Evolutionary conservation across 192 early-diverging fungal species (phyloP), one percentile per base, ranked within the genome.

Genomic region (Coemansia sp.): DNA sequence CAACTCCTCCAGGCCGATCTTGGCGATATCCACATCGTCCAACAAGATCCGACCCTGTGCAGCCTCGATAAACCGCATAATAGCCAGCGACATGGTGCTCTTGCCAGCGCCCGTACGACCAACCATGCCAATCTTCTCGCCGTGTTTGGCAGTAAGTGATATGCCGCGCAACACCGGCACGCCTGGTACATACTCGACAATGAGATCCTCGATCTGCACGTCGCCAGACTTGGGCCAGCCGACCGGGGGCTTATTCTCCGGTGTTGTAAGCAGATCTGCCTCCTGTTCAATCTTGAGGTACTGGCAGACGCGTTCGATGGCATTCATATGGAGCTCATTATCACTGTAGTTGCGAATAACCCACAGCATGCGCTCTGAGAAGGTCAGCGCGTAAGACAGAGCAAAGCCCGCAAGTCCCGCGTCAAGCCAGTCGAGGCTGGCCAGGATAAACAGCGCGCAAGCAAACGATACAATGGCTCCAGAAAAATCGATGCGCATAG

Each of bases 81-180:
- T 65, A 21, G 88, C 84, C 34, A 91, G 71, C 3, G 88, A 84
- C 48, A 95, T 72, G 0, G 88, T 89, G 13, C 87, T 88, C 75
- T 94, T 94, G 21, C 92, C 93, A 13, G 91, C 88, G 10, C 93
- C 93, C 4, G 94, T 93, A 13, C 95, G 86, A 14, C 94, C 95
- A 51, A 95, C 93, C 70, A 97, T 87, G 41, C 93, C 96, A 70
- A 98, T 90, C 74, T 93, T 93, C 75, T 92, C 87, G 9, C 82
- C 78, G 21, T 90, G 86, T 16, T 83, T 83, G 61, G 95, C 87
- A 3, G 73, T 59, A 57, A 96, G 86, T 8, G 87, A 87, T 35
- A 99, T 72, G 45, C 88, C 83, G 42, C 92, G 89, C 21, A 98
- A 85, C 10, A 94, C 90, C 19, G 88, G 88, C 27, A 86, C 85